phyloP scores from a whole-genome alignment of 1,139 yeast species.

The Magnusiomyces ingens region DNA sequence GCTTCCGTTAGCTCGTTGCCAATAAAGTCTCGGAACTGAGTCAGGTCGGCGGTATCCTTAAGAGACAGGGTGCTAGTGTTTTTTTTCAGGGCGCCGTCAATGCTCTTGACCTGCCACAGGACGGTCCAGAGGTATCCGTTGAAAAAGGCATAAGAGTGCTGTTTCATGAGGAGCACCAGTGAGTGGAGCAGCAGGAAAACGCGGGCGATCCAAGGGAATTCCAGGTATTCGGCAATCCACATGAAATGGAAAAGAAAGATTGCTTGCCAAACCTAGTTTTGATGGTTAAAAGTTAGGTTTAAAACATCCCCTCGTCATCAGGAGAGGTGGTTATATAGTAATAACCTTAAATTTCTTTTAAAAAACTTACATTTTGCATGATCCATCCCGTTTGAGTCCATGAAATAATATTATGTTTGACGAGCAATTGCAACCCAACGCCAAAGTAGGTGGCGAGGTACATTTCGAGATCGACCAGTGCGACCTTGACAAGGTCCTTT shows the following conservation, averaged over 20 bases:
- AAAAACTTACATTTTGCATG: constrained; percentile 39
- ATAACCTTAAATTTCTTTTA: background rate
- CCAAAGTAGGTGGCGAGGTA: constrained; percentile 56
- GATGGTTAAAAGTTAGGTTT: background rate
- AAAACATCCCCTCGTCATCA: background rate
- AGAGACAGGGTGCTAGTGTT: background rate
- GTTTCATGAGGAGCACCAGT: constrained; percentile 83
- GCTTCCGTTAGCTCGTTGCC: background rate
- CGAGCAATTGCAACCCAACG: constrained; percentile 47
- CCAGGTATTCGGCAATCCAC: constrained; percentile 44
- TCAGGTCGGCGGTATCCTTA: background rate
- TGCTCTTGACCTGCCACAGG: background rate
- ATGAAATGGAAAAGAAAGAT: constrained; percentile 42
- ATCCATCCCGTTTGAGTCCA: constrained; percentile 63
- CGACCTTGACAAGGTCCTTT: constrained; percentile 56
- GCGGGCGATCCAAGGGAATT: constrained; percentile 80
- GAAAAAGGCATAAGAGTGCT: constrained; percentile 83
- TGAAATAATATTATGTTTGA: constrained; percentile 38
- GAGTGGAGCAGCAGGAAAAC: constrained; percentile 77
- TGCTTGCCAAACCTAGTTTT: constrained; percentile 43
- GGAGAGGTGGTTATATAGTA: background rate
- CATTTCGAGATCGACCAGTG: constrained; percentile 62
- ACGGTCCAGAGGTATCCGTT: constrained; percentile 75
- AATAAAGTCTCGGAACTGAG: constrained; percentile 4
- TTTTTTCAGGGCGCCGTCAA: background rate